Evolutionary conservation across 2,329 filamentous ascomycete species (phyloP).

Genomic region (Waltergamsia citrina): DNA sequence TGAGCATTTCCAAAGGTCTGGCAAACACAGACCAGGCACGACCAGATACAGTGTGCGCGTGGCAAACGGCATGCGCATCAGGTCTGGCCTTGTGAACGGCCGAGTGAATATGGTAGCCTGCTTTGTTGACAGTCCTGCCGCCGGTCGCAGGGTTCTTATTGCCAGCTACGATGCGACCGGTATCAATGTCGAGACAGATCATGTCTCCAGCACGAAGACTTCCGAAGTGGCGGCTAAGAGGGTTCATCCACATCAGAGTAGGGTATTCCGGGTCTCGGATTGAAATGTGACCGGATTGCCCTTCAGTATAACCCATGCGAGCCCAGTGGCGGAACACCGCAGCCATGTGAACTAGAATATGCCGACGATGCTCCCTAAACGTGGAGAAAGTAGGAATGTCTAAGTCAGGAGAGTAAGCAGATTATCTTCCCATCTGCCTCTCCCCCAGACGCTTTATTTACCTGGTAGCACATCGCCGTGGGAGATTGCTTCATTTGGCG

Average conservation of each 20-base stretch:
- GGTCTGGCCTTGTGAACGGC: conserved; percentile 53
- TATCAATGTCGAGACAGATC: conserved; percentile 52
- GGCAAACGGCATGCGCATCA: conserved; percentile 57
- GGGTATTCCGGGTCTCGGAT: conserved; percentile 53
- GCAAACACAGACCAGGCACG: conserved; percentile 60
- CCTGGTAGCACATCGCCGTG: conserved; percentile 2
- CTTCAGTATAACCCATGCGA: conserved; percentile 56
- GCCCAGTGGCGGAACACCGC: conserved; percentile 60
- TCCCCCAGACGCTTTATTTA: neutral
- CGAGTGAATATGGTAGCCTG: conserved; percentile 59
- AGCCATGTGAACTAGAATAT: conserved; percentile 47
- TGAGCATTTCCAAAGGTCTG: conserved; percentile 56
- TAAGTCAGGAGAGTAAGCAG: neutral
- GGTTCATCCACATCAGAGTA: conserved; percentile 56
- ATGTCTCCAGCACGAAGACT: conserved; percentile 59
- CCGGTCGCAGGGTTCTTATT: conserved; percentile 11
- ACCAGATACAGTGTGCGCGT: conserved; percentile 54
- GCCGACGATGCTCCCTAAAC: neutral
- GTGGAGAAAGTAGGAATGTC: conserved; percentile 1
- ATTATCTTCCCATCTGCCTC: neutral
- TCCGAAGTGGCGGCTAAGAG: conserved; percentile 56
- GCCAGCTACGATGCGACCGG: conserved; percentile 55
- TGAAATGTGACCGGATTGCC: conserved; percentile 58
- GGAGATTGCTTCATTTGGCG: conserved; percentile 1
- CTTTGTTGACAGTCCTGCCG: conserved; percentile 51